Conservation (phyloP, 164 flowering plant genomes). For the Houttuynia cordata region DNA sequence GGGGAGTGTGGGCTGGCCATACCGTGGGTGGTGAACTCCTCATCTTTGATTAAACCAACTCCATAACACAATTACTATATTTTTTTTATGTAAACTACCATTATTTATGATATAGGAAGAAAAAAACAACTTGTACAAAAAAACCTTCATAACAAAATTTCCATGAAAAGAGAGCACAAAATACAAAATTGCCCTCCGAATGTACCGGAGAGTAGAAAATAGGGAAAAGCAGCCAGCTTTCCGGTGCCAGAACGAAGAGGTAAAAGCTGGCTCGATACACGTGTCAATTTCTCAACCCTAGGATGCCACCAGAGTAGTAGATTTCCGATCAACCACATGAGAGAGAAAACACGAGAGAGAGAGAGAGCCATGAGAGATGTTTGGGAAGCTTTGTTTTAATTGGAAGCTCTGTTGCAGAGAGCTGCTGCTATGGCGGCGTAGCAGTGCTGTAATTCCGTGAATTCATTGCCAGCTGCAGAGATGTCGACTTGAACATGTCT, state of each 20-base stretch:
- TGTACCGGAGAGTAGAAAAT: no score
- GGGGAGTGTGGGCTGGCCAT: no score
- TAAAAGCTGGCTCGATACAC: slow-evolving; percentile 42
- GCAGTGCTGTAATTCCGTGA: slow-evolving; percentile 58
- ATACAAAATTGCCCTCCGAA: no score
- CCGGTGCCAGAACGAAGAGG: slow-evolving; percentile 64
- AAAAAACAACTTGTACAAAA: no score
- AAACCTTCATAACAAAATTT: no score
- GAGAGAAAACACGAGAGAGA: slow-evolving; percentile 4
- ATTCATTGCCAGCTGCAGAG: slow-evolving; percentile 25
- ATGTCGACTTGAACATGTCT: neutral
- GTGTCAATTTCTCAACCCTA: slow-evolving; percentile 23
- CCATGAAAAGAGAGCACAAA: no score
- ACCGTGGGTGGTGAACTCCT: no score
- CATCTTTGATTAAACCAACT: no score
- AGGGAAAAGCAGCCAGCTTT: slow-evolving; percentile 45
- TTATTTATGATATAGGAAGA: no score
- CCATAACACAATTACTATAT: no score
- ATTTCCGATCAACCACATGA: neutral
- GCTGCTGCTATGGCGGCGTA: slow-evolving; percentile 68
- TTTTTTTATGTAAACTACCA: no score
- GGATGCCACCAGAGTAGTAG: slow-evolving; percentile 12
- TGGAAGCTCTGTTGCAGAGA: slow-evolving; percentile 23
- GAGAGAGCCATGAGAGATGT: neutral
- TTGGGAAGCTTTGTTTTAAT: slow-evolving; percentile 20